Base-by-base conservation (phyloP, 176 grass and related monocot species). In the Saccharum officinarum region DNA sequence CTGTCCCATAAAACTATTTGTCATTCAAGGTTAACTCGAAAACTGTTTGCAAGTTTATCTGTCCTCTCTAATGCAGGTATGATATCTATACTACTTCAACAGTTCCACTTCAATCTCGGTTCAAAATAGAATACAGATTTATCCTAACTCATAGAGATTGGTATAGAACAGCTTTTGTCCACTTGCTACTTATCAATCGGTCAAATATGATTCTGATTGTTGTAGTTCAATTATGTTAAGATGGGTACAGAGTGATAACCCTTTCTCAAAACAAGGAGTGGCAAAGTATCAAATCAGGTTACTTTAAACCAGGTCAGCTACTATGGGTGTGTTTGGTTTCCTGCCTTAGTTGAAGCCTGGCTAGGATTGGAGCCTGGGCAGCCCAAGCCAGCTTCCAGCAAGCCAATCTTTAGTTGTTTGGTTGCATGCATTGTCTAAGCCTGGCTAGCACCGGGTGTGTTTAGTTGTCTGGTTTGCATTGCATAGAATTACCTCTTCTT, bases 201-300 rank as follows among this genome's bases (percentile, higher is more conserved):
- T 7, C 44, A 28, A 67, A 66, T 54, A 82, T 67, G 69, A 18
- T 70, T 57, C 42, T n/a, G 17, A 69, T 8, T 14, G 20, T 82
- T 81, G 34, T 70, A 40, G 65, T 82, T 70, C 40, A 63, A 79
- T 66, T 71, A 82, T 69, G 22, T 57, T 41, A 82, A 69, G 46
- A 52, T 16, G 26, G 60, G 54, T 36, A 31, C 64, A 57, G 34
- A 75, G 75, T 80, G 2, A 46, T 15, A 74, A 31, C 23, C 41
- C 44, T n/a, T 86, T 74, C 57, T 67, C 57, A 74, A 17, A 80
- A 80, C 38, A n/a, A 60, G 18, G 25, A 31, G 41, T 47, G 70
- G 39, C 41, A 47, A 46, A n/a, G 38, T 42, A 22, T 71, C 20
- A 37, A 71, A 71, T n/a, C 39, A 70, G 64, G 67, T 71, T 41